phyloP scores from a whole-genome alignment of 2,329 filamentous ascomycete genomes.

The Hymenoscyphus infarciens region DNA sequence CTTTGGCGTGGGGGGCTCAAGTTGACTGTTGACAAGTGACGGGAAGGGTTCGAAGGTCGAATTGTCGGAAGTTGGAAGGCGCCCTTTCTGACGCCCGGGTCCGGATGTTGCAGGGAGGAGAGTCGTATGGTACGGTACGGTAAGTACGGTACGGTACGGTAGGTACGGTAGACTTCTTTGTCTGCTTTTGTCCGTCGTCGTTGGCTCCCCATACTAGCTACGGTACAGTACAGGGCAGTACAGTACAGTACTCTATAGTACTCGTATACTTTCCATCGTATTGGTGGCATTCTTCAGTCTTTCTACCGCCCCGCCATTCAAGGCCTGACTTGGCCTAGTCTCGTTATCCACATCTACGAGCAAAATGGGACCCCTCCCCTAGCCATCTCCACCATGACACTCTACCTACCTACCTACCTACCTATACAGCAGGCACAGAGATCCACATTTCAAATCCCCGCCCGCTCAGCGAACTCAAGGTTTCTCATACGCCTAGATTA shows the following conservation, averaged over 20 bases:
- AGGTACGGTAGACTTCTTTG: no score
- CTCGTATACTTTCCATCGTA: not conserved
- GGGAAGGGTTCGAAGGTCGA: not conserved
- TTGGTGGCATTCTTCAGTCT: conserved; percentile 20
- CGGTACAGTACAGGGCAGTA: no score
- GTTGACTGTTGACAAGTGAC: not conserved
- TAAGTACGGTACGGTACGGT: no score
- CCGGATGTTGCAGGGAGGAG: not conserved
- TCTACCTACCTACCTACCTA: no score
- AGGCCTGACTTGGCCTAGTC: conserved; percentile 10
- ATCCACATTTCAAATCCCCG: conserved; percentile 12
- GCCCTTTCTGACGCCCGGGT: conserved; percentile 29
- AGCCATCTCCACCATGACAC: not conserved
- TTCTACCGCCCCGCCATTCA: conserved; percentile 16
- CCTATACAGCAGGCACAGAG: not conserved
- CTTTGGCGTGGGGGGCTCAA: conserved; percentile 26
- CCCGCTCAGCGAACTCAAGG: conserved; percentile 7
- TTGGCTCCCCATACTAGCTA: not conserved
- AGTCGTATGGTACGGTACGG: not conserved
- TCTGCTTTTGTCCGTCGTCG: conserved; percentile 24
- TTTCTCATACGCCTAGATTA: conserved; percentile 24
- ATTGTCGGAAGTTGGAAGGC: conserved; percentile 8
- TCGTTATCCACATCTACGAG: not conserved
- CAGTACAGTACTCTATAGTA: no score
- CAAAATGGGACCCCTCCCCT: conserved; percentile 13